Evolutionary conservation across 2,329 filamentous ascomycete species (phyloP).

Genomic region (Cladosporium sp.): DNA sequence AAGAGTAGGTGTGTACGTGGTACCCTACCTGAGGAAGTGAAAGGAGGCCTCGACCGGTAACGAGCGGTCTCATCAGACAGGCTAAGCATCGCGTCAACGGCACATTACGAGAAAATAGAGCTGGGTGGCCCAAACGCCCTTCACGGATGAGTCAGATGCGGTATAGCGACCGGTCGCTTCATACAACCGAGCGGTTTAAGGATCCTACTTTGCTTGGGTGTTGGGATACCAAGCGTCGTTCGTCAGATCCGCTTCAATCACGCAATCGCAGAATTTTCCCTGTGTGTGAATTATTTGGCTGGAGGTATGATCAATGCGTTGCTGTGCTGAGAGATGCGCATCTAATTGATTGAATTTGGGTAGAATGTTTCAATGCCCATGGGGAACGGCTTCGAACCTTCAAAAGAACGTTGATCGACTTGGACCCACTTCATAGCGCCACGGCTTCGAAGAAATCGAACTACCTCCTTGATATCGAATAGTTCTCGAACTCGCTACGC

Average conservation of each 20-base stretch:
- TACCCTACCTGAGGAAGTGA: neutral
- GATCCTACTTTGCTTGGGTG: neutral
- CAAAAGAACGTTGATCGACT: too few species aligned
- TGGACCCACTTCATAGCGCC: too few species aligned
- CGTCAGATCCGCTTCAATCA: conserved; percentile 8
- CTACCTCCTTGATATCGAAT: too few species aligned
- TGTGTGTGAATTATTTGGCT: neutral
- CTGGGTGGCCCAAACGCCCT: neutral
- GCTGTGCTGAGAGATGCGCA: neutral
- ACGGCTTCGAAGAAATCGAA: too few species aligned
- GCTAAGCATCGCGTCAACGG: conserved; percentile 7
- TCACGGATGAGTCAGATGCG: conserved; percentile 9
- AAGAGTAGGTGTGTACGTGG: neutral
- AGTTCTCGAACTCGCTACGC: too few species aligned
- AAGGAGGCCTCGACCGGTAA: conserved; percentile 1
- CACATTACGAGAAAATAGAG: neutral
- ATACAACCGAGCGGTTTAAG: neutral
- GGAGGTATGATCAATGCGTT: neutral
- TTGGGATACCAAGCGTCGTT: neutral
- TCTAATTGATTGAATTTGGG: neutral
- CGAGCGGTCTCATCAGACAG: conserved; percentile 3
- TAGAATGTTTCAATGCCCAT: neutral
- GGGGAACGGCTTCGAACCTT: neutral
- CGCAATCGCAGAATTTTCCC: conserved; percentile 10
- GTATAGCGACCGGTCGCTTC: conserved; percentile 5